Evolutionary conservation across 805 yeast species (phyloP), one percentile per base, ranked within the genome.

Genomic region (Starmera dryadoides): DNA sequence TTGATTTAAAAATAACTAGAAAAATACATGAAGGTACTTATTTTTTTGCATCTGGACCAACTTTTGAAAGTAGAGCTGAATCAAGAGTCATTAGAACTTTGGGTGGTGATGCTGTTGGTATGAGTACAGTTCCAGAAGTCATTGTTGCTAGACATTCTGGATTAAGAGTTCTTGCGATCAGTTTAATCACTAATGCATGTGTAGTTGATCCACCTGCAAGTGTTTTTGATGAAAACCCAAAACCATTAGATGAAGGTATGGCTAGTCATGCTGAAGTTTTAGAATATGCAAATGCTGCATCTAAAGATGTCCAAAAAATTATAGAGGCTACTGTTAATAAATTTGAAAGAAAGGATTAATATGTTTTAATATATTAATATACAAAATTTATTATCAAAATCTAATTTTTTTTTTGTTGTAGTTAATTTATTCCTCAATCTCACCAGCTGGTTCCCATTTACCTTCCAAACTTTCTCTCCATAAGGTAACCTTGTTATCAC

Each of bases 51-150:
- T 75, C 94, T 6, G 98, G 98, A 0, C 98, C 98, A 4, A 86
- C 96, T 1, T 91, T 82, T 60, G 98, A 91, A 64, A 75, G 86
- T 3, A 71, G 96, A 51, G 96, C 97, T 0, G 98, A 91, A 64
- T 83, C 82, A n/a, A 70, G 95, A 41, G 69, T 81, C 69, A 66
- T 91, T 35, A 60, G 78, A 43, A 49, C 64, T 6, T 47, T 83
- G 22, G 98, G 98, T 9, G 96, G 86, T 37, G 98, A 91, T 60
- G 85, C 93, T 0, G 98, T 89, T 2, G 98, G 98, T 4, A 91
- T 91, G 98, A 84, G 95, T 41, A 93, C 98, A 0, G 97, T 91
- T 26, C 97, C 98, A 0, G 98, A 91, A 61, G 95, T 87, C 2
- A 77, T 87, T 44, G 82, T 87, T 16, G 98, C 96, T 2, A 79